Evolutionary conservation across 257 asterid species (phyloP).

Genomic region (Plectranthus barbatus): DNA sequence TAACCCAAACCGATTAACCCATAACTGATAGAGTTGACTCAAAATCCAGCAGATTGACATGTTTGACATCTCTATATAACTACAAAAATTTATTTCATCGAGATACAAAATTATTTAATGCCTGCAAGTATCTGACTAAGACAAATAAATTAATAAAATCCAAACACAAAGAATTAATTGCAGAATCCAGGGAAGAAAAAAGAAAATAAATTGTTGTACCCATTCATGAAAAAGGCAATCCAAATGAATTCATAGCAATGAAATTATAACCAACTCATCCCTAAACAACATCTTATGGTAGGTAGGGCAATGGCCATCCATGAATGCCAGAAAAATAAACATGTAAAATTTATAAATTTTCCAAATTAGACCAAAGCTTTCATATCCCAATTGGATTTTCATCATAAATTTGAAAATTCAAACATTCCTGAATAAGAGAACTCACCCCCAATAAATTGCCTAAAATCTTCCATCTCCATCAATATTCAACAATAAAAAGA

Average conservation of each 20-base stretch:
- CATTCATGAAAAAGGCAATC: neutral
- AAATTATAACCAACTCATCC: neutral
- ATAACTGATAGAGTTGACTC: too few species aligned
- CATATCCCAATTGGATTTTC: conserved; percentile 17
- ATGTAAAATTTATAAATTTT: neutral
- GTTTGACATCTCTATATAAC: neutral
- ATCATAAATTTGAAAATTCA: conserved; percentile 8
- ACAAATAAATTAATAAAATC: too few species aligned
- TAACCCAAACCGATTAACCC: too few species aligned
- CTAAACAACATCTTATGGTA: conserved; percentile 1
- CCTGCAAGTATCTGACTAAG: neutral
- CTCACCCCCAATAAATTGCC: conserved; percentile 5
- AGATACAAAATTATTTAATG: neutral
- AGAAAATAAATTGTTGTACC: neutral
- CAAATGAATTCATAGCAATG: neutral
- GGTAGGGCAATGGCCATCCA: neutral
- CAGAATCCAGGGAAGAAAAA: neutral
- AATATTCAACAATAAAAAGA: neutral
- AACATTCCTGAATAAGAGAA: conserved; percentile 1
- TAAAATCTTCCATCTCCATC: too few species aligned
- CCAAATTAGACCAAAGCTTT: conserved; percentile 3
- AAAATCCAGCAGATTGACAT: too few species aligned
- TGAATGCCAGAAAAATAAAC: neutral
- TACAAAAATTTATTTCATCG: neutral
- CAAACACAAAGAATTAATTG: too few species aligned